Percentiles rank a stretch among this genome's conserved stretches.
Conservation (phyloP, 1,284 basidiomycete species). For the Moesziomyces sp. region DNA sequence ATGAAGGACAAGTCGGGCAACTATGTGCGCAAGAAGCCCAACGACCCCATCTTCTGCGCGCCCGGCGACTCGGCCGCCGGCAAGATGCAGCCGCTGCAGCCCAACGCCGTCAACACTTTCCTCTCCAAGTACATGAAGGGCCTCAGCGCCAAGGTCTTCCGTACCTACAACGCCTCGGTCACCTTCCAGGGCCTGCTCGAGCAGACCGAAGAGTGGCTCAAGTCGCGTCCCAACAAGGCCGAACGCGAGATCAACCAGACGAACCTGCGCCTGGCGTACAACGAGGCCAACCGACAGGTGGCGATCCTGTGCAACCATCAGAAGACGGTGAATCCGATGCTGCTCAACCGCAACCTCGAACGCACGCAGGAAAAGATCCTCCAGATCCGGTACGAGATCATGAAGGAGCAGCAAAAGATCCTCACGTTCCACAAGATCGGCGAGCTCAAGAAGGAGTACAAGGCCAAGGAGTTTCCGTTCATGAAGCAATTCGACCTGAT, state of each 20-base stretch:
- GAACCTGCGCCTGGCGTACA: slow-evolving; percentile 65
- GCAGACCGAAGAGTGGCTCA: slow-evolving; percentile 64
- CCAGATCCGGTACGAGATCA: slow-evolving; percentile 63
- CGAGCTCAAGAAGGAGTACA: slow-evolving; percentile 72
- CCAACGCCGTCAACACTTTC: slow-evolving; percentile 64
- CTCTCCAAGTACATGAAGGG: slow-evolving; percentile 65
- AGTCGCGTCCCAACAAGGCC: slow-evolving; percentile 53
- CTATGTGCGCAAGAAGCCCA: slow-evolving; percentile 86
- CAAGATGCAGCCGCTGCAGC: slow-evolving; percentile 55
- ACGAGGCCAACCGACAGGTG: slow-evolving; percentile 66
- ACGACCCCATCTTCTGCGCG: slow-evolving; percentile 84
- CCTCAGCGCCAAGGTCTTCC: slow-evolving; percentile 67
- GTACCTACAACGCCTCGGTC: slow-evolving; percentile 67
- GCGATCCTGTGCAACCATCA: slow-evolving; percentile 68
- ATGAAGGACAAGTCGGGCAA: slow-evolving; percentile 69
- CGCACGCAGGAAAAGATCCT: slow-evolving; percentile 58
- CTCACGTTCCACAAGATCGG: slow-evolving; percentile 71
- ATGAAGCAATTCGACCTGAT: slow-evolving; percentile 67
- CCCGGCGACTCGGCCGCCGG: slow-evolving; percentile 45
- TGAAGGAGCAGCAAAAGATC: slow-evolving; percentile 66
- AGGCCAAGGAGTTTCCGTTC: slow-evolving; percentile 75
- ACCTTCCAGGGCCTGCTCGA: slow-evolving; percentile 67
- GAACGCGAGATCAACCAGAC: slow-evolving; percentile 60
- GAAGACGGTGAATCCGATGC: slow-evolving; percentile 65
- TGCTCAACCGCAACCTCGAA: slow-evolving; percentile 56